Evolutionary conservation across 1,284 basidiomycete genomes (phyloP), one percentile per base, ranked within the genome.

Genomic region (Coniferiporia weirii): DNA sequence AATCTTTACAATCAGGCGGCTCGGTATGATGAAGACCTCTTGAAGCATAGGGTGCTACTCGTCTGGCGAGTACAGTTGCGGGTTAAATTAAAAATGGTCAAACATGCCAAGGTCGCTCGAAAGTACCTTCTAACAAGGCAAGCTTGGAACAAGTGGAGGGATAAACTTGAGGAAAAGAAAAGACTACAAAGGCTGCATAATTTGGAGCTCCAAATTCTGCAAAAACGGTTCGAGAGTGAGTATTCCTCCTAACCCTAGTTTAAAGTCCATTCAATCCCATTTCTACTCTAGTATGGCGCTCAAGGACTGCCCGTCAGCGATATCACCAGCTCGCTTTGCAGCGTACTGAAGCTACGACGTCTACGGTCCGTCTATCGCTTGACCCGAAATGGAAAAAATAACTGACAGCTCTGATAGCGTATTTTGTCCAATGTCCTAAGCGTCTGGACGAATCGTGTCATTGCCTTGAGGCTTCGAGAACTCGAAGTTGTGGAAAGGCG

Each of bases 381-480:
- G 3, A 4, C 6, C 15, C 9, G 55, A 10, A 52, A 17, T 35
- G 17, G 13, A 4, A 43, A 12, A 20, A 22, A 36, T 12, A 51
- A 8, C 13, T 4, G 13, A 27, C 27, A 27, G 27, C 27, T 10
- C 20, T 13, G 20, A 44, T 64, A 91, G 88, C 80, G 84, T 45
- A 70, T 84, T 49, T 66, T 83, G 64, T 69, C 71, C 10, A 67
- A 71, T 49, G 67, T 77, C 2, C 69, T 91, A 56, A 71, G 71
- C 22, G 72, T 68, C 38, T 92, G 89, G 89, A 89, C 83, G 13
- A 82, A 84, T 64, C 79, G 81, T 1, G 84, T 90, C 3, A 85
- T 90, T 60, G 82, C 83, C 50, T 69, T 87, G 57, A 92, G 90
- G 67, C 76, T 84, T 56, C 80, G 84, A 48, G 88, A 90, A 68